These are phyloP conservation scores for Vitellaria paradoxa DNA, from an alignment of 179 eudicot genomes.

Conservation along the genomic window DNA sequence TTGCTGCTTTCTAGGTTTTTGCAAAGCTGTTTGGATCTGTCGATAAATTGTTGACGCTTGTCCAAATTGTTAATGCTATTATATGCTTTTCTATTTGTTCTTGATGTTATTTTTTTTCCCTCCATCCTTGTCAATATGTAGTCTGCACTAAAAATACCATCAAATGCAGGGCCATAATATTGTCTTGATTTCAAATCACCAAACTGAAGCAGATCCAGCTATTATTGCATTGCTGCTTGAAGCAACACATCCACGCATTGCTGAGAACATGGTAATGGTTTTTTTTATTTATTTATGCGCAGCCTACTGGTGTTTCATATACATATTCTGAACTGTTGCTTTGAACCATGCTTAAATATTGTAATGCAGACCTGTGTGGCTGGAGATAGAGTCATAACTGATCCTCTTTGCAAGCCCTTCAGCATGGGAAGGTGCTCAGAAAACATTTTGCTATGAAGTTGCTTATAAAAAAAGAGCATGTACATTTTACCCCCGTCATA, in stretches of 20 bases:
- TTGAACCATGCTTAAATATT: slow-evolving; percentile 22
- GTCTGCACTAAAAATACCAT: slow-evolving; percentile 10
- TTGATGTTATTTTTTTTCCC: background rate
- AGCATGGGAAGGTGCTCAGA: slow-evolving; percentile 93
- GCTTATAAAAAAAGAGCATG: background rate
- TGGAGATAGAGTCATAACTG: slow-evolving; percentile 95
- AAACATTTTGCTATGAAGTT: slow-evolving; percentile 5
- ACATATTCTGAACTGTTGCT: slow-evolving; percentile 9
- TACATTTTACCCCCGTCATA: slow-evolving; percentile 8
- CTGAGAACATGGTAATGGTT: slow-evolving; percentile 69
- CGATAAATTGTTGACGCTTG: background rate
- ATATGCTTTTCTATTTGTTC: background rate
- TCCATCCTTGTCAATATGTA: slow-evolving; percentile 9
- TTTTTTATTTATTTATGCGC: background rate
- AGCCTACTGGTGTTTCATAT: slow-evolving; percentile 7
- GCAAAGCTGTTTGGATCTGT: background rate
- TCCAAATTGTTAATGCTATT: background rate
- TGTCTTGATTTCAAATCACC: slow-evolving; percentile 95
- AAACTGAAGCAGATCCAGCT: slow-evolving; percentile 99
- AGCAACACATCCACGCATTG: slow-evolving; percentile 56
- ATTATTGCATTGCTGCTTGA: slow-evolving; percentile 85
- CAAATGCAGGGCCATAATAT: slow-evolving; percentile 85
- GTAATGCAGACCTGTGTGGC: slow-evolving; percentile 80
- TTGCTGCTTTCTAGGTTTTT: background rate
- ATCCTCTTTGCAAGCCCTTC: slow-evolving; percentile 98